A percentile compares a stretch with the other conserved stretches of the same genome.
phyloP scores from a whole-genome alignment of 2,329 filamentous ascomycete genomes.

The Alternaria gaisen region DNA sequence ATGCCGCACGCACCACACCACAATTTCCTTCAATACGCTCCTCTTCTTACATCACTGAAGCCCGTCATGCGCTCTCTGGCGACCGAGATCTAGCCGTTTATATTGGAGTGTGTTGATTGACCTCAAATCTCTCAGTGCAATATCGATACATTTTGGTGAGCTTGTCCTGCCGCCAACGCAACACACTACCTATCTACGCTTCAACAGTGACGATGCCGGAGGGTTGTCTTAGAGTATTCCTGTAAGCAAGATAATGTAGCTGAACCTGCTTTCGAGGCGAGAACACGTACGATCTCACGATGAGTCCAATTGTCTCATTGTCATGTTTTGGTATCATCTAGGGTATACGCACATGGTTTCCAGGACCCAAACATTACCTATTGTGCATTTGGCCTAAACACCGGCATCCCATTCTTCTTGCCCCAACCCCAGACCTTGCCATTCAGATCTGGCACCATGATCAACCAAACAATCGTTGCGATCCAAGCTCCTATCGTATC shows the following conservation, averaged over 20 bases:
- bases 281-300: neutral
- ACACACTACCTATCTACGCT: too few relatives aligned
- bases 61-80: too few relatives aligned
- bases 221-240: too few relatives aligned
- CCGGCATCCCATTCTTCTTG: conserved; percentile 60
- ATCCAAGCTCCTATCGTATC: conserved; percentile 66
- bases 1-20: neutral
- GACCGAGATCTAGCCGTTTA: too few relatives aligned
- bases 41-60: neutral
- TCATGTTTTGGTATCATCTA: neutral
- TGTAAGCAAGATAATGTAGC: neutral
- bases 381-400: conserved; percentile 38
- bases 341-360: neutral
- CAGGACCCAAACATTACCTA: conserved; percentile 12
- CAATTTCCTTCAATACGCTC: neutral
- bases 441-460: conserved; percentile 66
- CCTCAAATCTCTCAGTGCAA: too few relatives aligned
- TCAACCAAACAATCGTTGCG: conserved; percentile 63
- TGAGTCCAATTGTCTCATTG: neutral
- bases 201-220: too few relatives aligned
- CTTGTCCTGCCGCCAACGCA: too few relatives aligned
- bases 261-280: neutral
- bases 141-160: too few relatives aligned
- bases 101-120: too few relatives aligned
- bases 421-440: conserved; percentile 66